Conservation (phyloP, 1,284 basidiomycete genomes). For the Crepidotus sp. region DNA sequence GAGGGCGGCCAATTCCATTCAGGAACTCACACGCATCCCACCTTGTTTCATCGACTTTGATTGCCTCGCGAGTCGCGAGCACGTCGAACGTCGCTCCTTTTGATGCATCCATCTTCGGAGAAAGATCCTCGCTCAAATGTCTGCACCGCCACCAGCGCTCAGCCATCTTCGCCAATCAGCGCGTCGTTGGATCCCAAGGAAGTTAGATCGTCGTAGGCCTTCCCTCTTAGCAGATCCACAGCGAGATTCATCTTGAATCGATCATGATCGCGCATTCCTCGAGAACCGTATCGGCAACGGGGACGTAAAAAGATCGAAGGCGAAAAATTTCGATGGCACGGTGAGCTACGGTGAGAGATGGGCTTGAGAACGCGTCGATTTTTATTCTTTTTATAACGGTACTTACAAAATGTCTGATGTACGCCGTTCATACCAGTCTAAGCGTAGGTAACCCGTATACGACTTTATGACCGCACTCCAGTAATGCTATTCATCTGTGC, state of each 20-base stretch:
- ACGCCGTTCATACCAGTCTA: too few species aligned
- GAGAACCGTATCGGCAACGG: not conserved
- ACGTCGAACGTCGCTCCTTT: constrained; percentile 1
- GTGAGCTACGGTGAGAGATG: too few species aligned
- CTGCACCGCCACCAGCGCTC: constrained; percentile 1
- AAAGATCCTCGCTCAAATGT: not conserved
- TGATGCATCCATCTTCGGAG: constrained; percentile 2
- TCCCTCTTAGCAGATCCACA: not conserved
- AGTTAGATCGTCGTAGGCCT: not conserved
- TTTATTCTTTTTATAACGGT: too few species aligned
- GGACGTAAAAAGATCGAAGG: too few species aligned
- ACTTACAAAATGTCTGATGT: too few species aligned
- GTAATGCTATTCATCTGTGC: too few species aligned
- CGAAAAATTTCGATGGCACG: too few species aligned
- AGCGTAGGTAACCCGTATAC: too few species aligned
- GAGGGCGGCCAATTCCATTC: too few species aligned
- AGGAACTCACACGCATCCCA: too few species aligned
- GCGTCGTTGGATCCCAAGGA: constrained; percentile 1
- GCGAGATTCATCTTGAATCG: not conserved
- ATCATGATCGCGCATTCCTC: not conserved
- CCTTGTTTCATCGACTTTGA: not conserved
- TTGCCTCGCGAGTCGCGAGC: not conserved
- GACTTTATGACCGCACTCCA: too few species aligned
- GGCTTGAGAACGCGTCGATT: too few species aligned
- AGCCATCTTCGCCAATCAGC: constrained; percentile 1